A percentile compares a stretch with the other conserved stretches of the same genome.
phyloP scores from a whole-genome alignment of 257 asterid genomes.

The Solanum virginianum region DNA sequence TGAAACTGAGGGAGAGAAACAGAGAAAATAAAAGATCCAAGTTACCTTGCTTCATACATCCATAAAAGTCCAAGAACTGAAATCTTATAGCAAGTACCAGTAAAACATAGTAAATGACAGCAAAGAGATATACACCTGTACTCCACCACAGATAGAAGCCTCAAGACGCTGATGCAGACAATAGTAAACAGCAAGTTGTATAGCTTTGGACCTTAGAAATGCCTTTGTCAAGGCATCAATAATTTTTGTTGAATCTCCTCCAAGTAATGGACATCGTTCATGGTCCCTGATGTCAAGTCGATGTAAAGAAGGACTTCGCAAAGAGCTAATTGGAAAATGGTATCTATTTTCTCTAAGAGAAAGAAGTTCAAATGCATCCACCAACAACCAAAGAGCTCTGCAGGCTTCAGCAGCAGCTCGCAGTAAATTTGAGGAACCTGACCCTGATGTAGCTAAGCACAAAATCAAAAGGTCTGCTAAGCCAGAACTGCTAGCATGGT shows the following conservation, averaged over 20 bases:
- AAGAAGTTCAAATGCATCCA: conserved; percentile 64
- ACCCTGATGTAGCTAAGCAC: conserved; percentile 85
- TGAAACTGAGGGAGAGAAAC: background rate
- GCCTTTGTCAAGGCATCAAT: conserved; percentile 57
- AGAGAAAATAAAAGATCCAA: background rate
- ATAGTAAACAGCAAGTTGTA: conserved; percentile 74
- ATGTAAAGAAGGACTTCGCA: conserved; percentile 37
- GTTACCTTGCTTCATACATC: background rate
- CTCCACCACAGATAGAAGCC: conserved; percentile 49
- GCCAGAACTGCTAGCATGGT: conserved; percentile 62
- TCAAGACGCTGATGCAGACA: conserved; percentile 90
- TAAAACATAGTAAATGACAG: background rate
- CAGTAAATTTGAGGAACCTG: conserved; percentile 77
- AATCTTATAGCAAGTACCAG: background rate
- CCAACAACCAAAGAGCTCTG: conserved; percentile 70
- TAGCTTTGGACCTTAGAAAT: conserved; percentile 73
- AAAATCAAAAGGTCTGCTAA: conserved; percentile 46
- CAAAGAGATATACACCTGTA: conserved; percentile 46
- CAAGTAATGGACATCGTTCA: conserved; percentile 31
- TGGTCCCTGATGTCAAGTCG: conserved; percentile 38
- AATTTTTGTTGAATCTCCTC: conserved; percentile 36
- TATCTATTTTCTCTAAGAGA: conserved; percentile 27
- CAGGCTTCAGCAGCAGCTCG: conserved; percentile 96
- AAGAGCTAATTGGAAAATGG: conserved; percentile 54
- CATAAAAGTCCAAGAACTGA: background rate